Percentiles rank a stretch among this genome's conserved stretches.
Conservation (phyloP, 2,329 filamentous ascomycete species). For the Fusarium sp. region DNA sequence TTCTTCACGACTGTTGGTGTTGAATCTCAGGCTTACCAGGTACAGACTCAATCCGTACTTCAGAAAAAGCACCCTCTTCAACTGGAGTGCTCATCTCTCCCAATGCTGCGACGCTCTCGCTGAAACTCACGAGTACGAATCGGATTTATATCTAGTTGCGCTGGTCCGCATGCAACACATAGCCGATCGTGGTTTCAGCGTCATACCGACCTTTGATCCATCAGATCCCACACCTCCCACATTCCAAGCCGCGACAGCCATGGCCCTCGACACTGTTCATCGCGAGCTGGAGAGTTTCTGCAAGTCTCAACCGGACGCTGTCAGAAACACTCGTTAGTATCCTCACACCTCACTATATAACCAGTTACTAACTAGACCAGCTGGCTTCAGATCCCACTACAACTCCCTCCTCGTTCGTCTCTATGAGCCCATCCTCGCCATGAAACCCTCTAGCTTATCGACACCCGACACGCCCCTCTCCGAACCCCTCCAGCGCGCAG, state of each 20-base stretch:
- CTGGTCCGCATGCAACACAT: slow-evolving; percentile 54
- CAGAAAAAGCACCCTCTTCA: slow-evolving; percentile 51
- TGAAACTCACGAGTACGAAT: slow-evolving; percentile 48
- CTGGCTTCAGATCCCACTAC: slow-evolving; percentile 54
- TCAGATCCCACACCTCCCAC: slow-evolving; percentile 38
- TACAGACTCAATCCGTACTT: slow-evolving; percentile 43
- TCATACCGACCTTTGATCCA: slow-evolving; percentile 42
- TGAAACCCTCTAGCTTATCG: slow-evolving; percentile 39
- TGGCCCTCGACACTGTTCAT: slow-evolving; percentile 53
- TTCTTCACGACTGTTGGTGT: rapidly evolving
- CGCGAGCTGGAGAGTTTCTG: slow-evolving; percentile 52
- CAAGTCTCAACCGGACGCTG: slow-evolving; percentile 37
- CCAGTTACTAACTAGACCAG: slow-evolving; percentile 34
- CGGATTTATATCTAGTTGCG: slow-evolving; percentile 52
- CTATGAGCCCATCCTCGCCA: slow-evolving; percentile 56
- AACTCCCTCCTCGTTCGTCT: slow-evolving; percentile 52
- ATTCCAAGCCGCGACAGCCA: slow-evolving; percentile 49
- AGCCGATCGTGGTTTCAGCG: slow-evolving; percentile 48
- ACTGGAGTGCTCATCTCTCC: slow-evolving; percentile 52
- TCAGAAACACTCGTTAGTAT: slow-evolving; percentile 41
- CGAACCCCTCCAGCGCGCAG: slow-evolving; percentile 50
- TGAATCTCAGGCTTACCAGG: neutral
- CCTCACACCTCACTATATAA: rapidly evolving
- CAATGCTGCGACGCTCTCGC: slow-evolving; percentile 53
- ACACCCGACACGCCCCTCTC: slow-evolving; percentile 28